Evolutionary conservation across 352 stramenopile genomes (phyloP).

Genomic region (Pythium rishiriense): DNA sequence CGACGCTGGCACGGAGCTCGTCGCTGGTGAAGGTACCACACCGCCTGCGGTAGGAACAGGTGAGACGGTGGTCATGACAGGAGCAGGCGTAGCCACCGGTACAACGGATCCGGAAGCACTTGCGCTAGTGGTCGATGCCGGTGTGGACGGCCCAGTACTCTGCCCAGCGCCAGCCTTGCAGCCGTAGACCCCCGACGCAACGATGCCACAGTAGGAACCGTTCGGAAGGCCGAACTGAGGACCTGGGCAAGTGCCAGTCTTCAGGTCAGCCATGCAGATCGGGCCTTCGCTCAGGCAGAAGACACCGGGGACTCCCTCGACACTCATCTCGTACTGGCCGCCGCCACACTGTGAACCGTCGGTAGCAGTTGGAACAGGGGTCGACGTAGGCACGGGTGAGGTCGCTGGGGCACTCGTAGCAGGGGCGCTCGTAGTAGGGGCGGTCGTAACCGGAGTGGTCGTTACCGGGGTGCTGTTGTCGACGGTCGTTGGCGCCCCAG

Average conservation of each 20-base stretch:
- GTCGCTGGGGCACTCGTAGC: neutral
- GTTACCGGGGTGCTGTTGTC: neutral
- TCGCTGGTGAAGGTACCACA: neutral
- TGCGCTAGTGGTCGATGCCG: neutral
- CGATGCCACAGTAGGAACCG: slow-evolving; percentile 19
- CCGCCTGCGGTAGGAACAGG: neutral
- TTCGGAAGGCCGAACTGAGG: slow-evolving; percentile 16
- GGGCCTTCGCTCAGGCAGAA: neutral
- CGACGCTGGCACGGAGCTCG: neutral
- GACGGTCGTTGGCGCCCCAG: neutral
- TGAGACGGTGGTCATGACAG: neutral
- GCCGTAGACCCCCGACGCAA: slow-evolving; percentile 19
- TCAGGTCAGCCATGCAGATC: neutral
- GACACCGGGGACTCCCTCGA: too few species aligned
- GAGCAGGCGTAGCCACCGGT: neutral
- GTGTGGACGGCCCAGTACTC: neutral
- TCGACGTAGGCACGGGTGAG: neutral
- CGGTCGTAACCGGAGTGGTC: neutral
- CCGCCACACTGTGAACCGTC: slow-evolving; percentile 1
- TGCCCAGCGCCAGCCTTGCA: slow-evolving; percentile 10
- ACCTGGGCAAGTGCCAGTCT: slow-evolving; percentile 15
- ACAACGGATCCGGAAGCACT: neutral
- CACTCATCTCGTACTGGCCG: neutral
- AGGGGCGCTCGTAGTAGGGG: neutral
- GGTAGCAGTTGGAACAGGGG: neutral